Evolutionary conservation across 2,329 filamentous ascomycete species (phyloP), one percentile per base, ranked within the genome.

Genomic region (Aspergillus viridinutans): DNA sequence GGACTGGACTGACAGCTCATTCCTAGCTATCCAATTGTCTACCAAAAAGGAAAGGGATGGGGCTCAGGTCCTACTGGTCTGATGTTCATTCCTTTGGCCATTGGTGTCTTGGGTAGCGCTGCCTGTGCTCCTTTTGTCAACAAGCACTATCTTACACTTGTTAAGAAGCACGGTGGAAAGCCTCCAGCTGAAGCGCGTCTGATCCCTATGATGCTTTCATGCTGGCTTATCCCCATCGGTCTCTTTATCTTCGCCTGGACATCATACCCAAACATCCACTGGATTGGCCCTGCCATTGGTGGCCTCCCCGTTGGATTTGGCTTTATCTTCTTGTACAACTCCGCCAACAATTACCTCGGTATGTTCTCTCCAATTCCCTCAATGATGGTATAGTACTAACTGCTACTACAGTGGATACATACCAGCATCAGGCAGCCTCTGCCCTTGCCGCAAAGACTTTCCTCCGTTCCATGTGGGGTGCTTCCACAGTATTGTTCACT

Each of bases 251-350:
- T 87, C 65, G 85, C 84, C 1, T 88, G 85, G 85, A 83, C 84
- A 0, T 90, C 87, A 0, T 92, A 90, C 72, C 69, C 81, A 1
- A 62, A 75, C 0, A 68, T 92, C 0, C 83, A 80, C 62, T 93
- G 89, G 88, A 80, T 85, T 12, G 90, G 89, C 0, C 90, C 90
- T 0, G 81, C 82, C 8, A 80, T 92, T 58, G 89, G 86, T 53
- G 89, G 89, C 35, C 82, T 86, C 69, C 83, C 85, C 12, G 85
- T 92, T 53, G 89, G 89, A 10, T 91, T 92, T 66, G 89, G 89
- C 58, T 90, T 92, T 77, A 90, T 92, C 73, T 91, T 92, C 78
- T 78, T 92, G 25, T 92, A 92, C 79, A 92, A 92, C 77, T 81
- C 87, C 9, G 86, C 86, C 65, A 90, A 89, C 74, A 89, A 89